Conservation (phyloP, 768 basidiomycete species). For the Leucocoprinus birnbaumii region DNA sequence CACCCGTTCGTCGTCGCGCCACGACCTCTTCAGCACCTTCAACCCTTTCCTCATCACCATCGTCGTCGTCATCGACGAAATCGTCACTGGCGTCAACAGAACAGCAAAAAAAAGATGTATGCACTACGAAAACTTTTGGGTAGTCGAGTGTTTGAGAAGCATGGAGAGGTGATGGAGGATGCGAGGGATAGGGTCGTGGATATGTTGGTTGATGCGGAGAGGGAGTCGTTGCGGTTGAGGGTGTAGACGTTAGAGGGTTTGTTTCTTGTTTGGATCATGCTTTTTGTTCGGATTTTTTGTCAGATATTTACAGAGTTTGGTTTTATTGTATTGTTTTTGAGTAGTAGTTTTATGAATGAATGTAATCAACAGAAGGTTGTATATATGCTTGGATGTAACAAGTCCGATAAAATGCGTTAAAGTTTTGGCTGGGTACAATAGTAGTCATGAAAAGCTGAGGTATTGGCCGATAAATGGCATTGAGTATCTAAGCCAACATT, state of each 20-base stretch:
- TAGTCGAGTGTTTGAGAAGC: constrained; percentile 38
- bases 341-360: too few species aligned
- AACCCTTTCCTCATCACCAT: background rate
- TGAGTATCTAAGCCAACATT: too few species aligned
- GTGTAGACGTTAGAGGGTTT: too few species aligned
- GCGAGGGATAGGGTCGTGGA: constrained; percentile 78
- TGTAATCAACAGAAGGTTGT: too few species aligned
- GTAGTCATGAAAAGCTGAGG: too few species aligned
- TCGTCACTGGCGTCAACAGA: constrained; percentile 1
- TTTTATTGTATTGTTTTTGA: background rate
- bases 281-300: too few species aligned
- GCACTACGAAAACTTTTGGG: constrained; percentile 56
- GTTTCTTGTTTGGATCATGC: too few species aligned
- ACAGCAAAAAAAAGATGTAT: constrained; percentile 35
- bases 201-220: constrained; percentile 49
- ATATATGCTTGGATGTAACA: too few species aligned
- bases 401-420: too few species aligned
- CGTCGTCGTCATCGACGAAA: background rate
- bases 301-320: background rate
- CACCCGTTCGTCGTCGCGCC: background rate
- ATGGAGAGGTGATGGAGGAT: constrained; percentile 50
- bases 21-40: background rate
- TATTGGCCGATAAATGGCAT: too few species aligned
- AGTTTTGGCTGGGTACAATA: too few species aligned
- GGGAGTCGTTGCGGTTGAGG: constrained; percentile 11